Percentiles rank a stretch among this genome's conserved stretches.
phyloP scores from a whole-genome alignment of 73 alveolate genomes.

The Paramecium sexaurelia region DNA sequence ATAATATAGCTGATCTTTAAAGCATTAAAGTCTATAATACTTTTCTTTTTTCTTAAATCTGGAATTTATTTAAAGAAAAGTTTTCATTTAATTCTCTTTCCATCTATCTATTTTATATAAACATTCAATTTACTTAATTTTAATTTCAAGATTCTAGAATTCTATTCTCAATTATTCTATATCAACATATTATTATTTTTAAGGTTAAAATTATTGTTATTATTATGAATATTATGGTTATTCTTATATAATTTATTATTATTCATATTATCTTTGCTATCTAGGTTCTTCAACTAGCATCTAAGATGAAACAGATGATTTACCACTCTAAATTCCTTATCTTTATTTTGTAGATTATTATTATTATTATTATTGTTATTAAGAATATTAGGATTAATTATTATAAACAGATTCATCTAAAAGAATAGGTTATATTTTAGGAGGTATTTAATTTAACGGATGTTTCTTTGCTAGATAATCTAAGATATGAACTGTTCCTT shows the following conservation, averaged over 20 bases:
- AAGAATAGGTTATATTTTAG: not conserved
- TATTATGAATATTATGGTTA: not conserved
- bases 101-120: not conserved
- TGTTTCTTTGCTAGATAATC: constrained; percentile 60
- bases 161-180: not conserved
- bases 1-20: not conserved
- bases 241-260: not conserved
- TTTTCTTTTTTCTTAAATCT: constrained; percentile 45
- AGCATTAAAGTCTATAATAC: not conserved
- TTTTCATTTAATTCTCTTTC: constrained; percentile 61
- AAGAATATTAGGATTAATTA: not conserved
- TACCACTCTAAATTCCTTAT: not conserved
- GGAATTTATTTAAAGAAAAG: constrained; percentile 56
- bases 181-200: not conserved
- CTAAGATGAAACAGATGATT: not conserved
- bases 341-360: constrained; percentile 24
- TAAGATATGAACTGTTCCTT: constrained; percentile 59
- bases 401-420: constrained; percentile 12
- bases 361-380: not conserved
- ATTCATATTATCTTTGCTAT: not conserved
- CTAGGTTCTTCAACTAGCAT: constrained; percentile 31
- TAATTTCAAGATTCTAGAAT: not conserved
- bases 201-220: no score
- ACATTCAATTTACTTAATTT: not conserved
- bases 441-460: constrained; percentile 52